Percentiles rank a stretch among this genome's conserved stretches.
These are phyloP conservation scores for Verticillium nonalfalfae DNA, from an alignment of 2,329 filamentous ascomycete species.

Conservation along the genomic window DNA sequence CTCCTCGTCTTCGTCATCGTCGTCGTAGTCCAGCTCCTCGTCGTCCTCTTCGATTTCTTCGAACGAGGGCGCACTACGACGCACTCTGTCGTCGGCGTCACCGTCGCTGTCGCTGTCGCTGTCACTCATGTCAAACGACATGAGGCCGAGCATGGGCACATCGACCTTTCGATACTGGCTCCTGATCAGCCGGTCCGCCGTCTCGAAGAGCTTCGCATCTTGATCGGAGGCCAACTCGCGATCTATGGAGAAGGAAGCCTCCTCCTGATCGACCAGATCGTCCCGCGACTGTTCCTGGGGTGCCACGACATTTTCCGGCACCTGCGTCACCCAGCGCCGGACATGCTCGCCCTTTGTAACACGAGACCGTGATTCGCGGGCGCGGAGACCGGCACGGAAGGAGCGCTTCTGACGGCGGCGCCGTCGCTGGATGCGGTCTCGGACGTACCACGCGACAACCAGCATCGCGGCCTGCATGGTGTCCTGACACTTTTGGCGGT, in stretches of 20 bases:
- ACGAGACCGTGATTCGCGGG: constrained; percentile 24
- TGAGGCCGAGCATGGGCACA: constrained; percentile 36
- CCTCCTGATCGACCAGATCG: constrained; percentile 26
- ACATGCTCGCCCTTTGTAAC: constrained; percentile 32
- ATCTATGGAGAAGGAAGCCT: constrained; percentile 34
- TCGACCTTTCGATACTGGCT: constrained; percentile 39
- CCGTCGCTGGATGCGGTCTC: constrained; percentile 37
- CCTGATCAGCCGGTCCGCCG: constrained; percentile 40
- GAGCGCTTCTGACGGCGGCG: constrained; percentile 31
- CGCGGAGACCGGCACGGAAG: constrained; percentile 31
- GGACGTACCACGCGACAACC: constrained; percentile 42
- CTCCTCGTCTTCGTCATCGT: constrained; percentile 10
- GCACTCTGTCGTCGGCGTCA: constrained; percentile 16
- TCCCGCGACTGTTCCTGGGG: constrained; percentile 19
- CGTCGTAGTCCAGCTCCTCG: constrained; percentile 15
- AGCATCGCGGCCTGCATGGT: constrained; percentile 43
- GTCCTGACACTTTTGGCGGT: constrained; percentile 40
- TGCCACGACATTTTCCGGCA: constrained; percentile 26
- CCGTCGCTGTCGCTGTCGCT: constrained; percentile 25
- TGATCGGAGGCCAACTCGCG: constrained; percentile 29
- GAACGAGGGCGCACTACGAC: constrained; percentile 13
- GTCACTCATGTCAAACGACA: constrained; percentile 37
- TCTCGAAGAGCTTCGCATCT: constrained; percentile 34
- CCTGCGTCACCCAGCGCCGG: constrained; percentile 34
- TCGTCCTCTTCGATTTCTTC: constrained; percentile 19